Conservation (phyloP, 2,329 filamentous ascomycete species). For the Fusarium transvaalense region DNA sequence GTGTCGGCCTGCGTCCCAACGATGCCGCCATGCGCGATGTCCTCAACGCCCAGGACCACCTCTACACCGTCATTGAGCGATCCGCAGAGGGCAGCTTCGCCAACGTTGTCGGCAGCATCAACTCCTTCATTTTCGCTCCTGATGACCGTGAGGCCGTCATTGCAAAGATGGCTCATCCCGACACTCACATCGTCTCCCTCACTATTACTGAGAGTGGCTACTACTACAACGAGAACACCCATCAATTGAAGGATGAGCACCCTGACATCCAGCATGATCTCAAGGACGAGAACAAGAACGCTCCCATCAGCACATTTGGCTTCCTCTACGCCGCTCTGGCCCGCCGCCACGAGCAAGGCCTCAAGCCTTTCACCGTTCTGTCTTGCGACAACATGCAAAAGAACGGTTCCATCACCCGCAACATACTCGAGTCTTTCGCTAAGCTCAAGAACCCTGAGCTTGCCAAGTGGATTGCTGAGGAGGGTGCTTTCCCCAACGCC, state of each 20-base stretch:
- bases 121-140: slow-evolving; percentile 64
- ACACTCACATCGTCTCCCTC: slow-evolving; percentile 67
- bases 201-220: slow-evolving; percentile 69
- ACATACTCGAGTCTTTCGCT: slow-evolving; percentile 65
- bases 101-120: slow-evolving; percentile 65
- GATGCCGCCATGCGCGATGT: slow-evolving; percentile 65
- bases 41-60: slow-evolving; percentile 61
- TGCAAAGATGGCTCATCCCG: slow-evolving; percentile 66
- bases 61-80: slow-evolving; percentile 68
- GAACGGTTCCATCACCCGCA: slow-evolving; percentile 65
- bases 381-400: slow-evolving; percentile 71
- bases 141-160: slow-evolving; percentile 65
- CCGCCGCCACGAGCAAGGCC: slow-evolving; percentile 59
- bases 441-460: slow-evolving; percentile 60
- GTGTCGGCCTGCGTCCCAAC: slow-evolving; percentile 64
- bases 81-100: slow-evolving; percentile 63
- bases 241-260: slow-evolving; percentile 62
- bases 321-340: slow-evolving; percentile 65
- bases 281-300: slow-evolving; percentile 58
- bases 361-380: slow-evolving; percentile 66
- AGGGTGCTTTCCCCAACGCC: slow-evolving; percentile 65
- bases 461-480: slow-evolving; percentile 62
- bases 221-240: slow-evolving; percentile 70
- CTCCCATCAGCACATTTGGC: slow-evolving; percentile 63
- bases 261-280: slow-evolving; percentile 64